Evolutionary conservation across 2,329 filamentous ascomycete species (phyloP).

Genomic region (Myriosclerotinia duriaeana): DNA sequence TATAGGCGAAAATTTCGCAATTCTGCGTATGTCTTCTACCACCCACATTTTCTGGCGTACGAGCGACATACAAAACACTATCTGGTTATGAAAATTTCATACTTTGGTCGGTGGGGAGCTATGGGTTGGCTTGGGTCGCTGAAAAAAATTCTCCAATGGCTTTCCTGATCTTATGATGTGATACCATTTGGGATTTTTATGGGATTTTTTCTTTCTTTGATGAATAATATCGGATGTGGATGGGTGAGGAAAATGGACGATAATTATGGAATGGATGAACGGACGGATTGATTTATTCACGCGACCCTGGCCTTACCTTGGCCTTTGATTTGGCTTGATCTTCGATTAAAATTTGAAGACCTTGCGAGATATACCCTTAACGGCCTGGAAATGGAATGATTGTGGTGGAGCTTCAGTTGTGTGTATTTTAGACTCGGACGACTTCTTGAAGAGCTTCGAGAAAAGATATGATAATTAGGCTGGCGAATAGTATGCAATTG

Average conservation of each 20-base stretch:
- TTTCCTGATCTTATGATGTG: slow-evolving; percentile 13
- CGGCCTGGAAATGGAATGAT: slow-evolving; percentile 9
- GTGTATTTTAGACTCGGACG: slow-evolving; percentile 11
- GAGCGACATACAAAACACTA: slow-evolving; percentile 15
- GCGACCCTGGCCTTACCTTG: slow-evolving; percentile 10
- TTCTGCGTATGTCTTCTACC: slow-evolving; percentile 18
- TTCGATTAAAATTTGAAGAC: slow-evolving; percentile 15
- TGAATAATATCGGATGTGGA: slow-evolving; percentile 8
- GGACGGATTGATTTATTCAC: slow-evolving; percentile 8
- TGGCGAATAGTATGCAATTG: slow-evolving; percentile 16
- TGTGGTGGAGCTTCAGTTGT: slow-evolving; percentile 11
- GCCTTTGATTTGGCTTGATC: slow-evolving; percentile 12
- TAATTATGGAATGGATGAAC: slow-evolving; percentile 12
- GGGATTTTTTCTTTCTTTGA: not conserved
- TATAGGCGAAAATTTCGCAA: not conserved
- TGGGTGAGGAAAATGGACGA: slow-evolving; percentile 8
- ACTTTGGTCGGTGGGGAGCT: slow-evolving; percentile 8
- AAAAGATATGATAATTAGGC: slow-evolving; percentile 13
- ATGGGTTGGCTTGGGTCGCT: slow-evolving; percentile 10
- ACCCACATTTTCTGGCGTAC: slow-evolving; percentile 9
- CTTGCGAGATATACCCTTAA: slow-evolving; percentile 15
- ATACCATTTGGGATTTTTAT: slow-evolving; percentile 9
- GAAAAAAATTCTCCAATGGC: slow-evolving; percentile 9
- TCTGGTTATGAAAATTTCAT: slow-evolving; percentile 14
- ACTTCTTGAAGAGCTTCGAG: not conserved